phyloP scores from a whole-genome alignment of 805 yeast species.

The Yamadazyma laniorum region DNA sequence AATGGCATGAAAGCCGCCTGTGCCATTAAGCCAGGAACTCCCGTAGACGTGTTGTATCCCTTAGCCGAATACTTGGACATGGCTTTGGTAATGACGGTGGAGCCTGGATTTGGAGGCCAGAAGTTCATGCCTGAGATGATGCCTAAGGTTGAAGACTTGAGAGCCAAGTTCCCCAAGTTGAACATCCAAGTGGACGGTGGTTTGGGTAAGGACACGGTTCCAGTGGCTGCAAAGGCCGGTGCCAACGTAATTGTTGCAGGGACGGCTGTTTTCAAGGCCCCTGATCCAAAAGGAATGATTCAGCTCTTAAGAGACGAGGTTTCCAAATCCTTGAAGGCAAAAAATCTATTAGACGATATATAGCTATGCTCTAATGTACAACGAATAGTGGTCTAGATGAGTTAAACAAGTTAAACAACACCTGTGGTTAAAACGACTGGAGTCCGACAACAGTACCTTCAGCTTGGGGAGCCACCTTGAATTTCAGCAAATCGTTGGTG shows the following conservation, averaged over 20 bases:
- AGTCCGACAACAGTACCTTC: constrained; percentile 86
- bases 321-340: constrained; percentile 41
- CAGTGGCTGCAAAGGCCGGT: constrained; percentile 91
- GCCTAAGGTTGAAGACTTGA: constrained; percentile 84
- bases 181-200: constrained; percentile 98
- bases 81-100: constrained; percentile 98
- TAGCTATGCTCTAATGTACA: background rate
- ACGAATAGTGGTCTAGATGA: background rate
- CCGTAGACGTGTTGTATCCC: constrained; percentile 77
- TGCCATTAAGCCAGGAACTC: constrained; percentile 91
- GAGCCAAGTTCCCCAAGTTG: constrained; percentile 70
- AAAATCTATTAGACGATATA: constrained; percentile 37
- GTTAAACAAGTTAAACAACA: too few relatives aligned
- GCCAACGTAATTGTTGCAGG: constrained; percentile 99
- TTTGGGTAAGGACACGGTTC: constrained; percentile 79
- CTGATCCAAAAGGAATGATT: constrained; percentile 75
- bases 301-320: constrained; percentile 65
- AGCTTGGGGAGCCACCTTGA: constrained; percentile 47
- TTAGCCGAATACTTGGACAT: constrained; percentile 78
- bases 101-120: constrained; percentile 99
- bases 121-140: constrained; percentile 93
- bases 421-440: constrained; percentile 48
- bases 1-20: constrained; percentile 92
- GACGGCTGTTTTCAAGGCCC: constrained; percentile 85
- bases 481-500: constrained; percentile 48